Conservation (phyloP, 2,329 filamentous ascomycete genomes). For the Botrytis squamosa region DNA sequence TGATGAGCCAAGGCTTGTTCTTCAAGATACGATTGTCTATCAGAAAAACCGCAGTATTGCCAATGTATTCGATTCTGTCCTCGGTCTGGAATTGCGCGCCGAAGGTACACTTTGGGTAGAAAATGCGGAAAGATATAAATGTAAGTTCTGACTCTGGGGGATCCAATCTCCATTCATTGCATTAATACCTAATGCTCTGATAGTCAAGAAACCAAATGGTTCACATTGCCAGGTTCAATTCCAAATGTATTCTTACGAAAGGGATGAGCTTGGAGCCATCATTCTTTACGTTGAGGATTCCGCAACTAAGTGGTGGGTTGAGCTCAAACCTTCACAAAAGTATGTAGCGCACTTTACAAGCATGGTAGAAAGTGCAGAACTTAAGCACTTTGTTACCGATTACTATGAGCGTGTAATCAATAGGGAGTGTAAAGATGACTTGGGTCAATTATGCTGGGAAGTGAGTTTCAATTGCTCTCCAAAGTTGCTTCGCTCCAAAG, state of each 20-base stretch:
- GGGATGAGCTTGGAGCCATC: conserved; percentile 17
- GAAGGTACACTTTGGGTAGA: conserved; percentile 19
- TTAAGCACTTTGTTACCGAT: conserved; percentile 21
- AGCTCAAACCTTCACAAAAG: conserved; percentile 17
- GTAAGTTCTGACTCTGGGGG: conserved; percentile 5
- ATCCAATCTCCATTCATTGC: not conserved
- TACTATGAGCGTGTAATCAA: conserved; percentile 16
- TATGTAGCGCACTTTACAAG: conserved; percentile 9
- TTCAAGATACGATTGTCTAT: conserved; percentile 17
- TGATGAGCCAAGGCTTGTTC: conserved; percentile 11
- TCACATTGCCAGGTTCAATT: conserved; percentile 15
- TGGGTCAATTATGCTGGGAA: conserved; percentile 15
- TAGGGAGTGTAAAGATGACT: conserved; percentile 4
- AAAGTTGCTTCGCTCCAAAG: not conserved
- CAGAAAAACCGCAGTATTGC: conserved; percentile 1
- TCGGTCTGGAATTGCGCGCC: conserved; percentile 3
- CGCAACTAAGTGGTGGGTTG: conserved; percentile 12
- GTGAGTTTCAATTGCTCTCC: not conserved
- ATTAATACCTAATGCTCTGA: not conserved
- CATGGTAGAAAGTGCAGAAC: conserved; percentile 18
- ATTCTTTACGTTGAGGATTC: conserved; percentile 16
- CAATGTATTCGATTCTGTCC: conserved; percentile 8
- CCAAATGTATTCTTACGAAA: conserved; percentile 16
- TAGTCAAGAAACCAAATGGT: conserved; percentile 19
- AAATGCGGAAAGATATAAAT: conserved; percentile 13